Conservation (phyloP, 345 rosid genomes). For the Ailanthus altissimus region DNA sequence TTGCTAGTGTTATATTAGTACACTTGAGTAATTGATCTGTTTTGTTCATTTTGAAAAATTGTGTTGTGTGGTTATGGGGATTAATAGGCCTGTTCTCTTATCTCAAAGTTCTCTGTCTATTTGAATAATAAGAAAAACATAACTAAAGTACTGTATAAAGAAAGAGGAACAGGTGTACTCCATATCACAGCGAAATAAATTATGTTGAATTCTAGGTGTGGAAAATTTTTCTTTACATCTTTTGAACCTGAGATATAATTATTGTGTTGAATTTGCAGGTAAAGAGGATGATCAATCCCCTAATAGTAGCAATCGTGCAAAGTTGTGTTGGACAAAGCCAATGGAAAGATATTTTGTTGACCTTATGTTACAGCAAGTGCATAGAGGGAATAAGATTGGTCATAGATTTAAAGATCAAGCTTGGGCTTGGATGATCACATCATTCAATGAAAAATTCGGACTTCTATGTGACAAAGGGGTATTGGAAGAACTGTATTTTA, state of each 20-base stretch:
- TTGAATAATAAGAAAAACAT: not conserved
- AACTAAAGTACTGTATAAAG: not conserved
- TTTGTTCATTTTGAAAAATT: not conserved
- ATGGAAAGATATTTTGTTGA: constrained; percentile 60
- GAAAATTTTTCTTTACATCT: not conserved
- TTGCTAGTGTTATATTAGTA: not conserved
- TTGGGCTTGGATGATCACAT: constrained; percentile 52
- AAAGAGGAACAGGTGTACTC: not conserved
- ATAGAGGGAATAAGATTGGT: constrained; percentile 46
- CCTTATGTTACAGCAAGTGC: constrained; percentile 59
- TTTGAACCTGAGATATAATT: not conserved
- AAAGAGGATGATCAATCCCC: constrained; percentile 35
- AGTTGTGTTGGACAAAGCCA: constrained; percentile 37
- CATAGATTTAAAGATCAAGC: constrained; percentile 56
- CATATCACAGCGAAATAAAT: not conserved
- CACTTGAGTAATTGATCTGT: not conserved
- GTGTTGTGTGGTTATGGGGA: not conserved
- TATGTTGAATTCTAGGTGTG: not conserved
- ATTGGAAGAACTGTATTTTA: constrained; percentile 51
- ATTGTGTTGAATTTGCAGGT: constrained; percentile 27
- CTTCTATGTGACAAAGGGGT: constrained; percentile 43
- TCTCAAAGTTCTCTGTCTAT: not conserved
- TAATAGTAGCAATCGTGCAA: constrained; percentile 21
- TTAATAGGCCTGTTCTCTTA: not conserved
- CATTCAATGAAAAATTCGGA: constrained; percentile 56